These are phyloP conservation scores for Fusarium siculi DNA, from an alignment of 2,329 filamentous ascomycete genomes.

Conservation along the genomic window DNA sequence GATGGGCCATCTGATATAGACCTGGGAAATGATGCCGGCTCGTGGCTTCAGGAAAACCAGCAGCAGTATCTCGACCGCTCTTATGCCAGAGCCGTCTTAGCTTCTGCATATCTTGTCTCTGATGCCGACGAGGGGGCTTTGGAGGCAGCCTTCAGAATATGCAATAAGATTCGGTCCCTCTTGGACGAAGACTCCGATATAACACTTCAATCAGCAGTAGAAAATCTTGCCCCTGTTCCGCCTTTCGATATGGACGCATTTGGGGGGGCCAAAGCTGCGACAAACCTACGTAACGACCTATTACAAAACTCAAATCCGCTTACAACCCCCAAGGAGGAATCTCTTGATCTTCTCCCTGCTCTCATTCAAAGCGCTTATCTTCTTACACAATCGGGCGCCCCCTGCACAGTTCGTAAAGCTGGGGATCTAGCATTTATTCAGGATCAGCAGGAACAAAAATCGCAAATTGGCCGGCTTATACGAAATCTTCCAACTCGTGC, in stretches of 20 bases:
- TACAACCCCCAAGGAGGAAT: constrained; percentile 67
- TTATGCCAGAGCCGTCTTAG: constrained; percentile 75
- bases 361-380: constrained; percentile 71
- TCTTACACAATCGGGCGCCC: constrained; percentile 61
- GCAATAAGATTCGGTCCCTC: constrained; percentile 64
- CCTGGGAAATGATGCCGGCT: constrained; percentile 67
- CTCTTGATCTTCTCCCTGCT: constrained; percentile 70
- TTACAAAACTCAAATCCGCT: constrained; percentile 70
- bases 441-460: constrained; percentile 72
- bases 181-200: constrained; percentile 69
- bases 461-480: constrained; percentile 68
- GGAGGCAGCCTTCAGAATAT: constrained; percentile 67
- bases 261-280: constrained; percentile 42
- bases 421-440: constrained; percentile 73
- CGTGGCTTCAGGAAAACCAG: constrained; percentile 69
- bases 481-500: constrained; percentile 60
- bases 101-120: constrained; percentile 74
- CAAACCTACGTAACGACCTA: constrained; percentile 56
- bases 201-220: constrained; percentile 60
- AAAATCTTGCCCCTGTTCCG: constrained; percentile 55
- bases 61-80: constrained; percentile 68
- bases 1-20: constrained; percentile 78
- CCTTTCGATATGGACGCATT: constrained; percentile 39
- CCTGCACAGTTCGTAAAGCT: constrained; percentile 63
- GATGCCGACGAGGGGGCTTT: constrained; percentile 69